Evolutionary conservation across 176 grass and related monocot genomes (phyloP), one percentile per base, ranked within the genome.

Genomic region (Stipa capillata): DNA sequence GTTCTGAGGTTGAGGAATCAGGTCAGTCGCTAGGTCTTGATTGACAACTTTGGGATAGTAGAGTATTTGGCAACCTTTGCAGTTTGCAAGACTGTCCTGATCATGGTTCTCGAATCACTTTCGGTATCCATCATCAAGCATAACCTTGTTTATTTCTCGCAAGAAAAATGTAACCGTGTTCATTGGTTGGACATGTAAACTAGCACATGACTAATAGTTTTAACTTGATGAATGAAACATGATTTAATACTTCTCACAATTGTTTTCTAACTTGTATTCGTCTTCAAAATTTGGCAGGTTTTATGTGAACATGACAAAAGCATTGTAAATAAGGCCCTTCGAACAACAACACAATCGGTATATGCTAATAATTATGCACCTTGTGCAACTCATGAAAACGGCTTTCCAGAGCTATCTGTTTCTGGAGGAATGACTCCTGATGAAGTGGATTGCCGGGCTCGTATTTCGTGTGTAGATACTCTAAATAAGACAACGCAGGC

Each of bases 201-300:
- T 52, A 13, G 3, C 9, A 63, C 34, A 43, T 65, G 58, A 33
- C 31, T 41, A 53, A 24, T 39, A 42, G 20, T 32, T 18, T 58
- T 52, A 66, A 44, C 0, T 36, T 36, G 28, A 74, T 9, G 43
- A 44, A 66, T 65, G 25, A 41, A 40, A n/a, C 36, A 63, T 56
- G 36, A 75, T 62, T 72, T 41, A 51, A 28, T 27, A 47, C 7
- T 10, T 48, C n/a, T 37, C 7, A 0, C 0, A 44, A n/a, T 32
- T 40, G n/a, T 68, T 73, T 72, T 73, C 47, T 84, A 73, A 87
- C 71, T 43, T 17, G 3, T 50, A 50, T 4, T 5, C 66, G 5
- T 54, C 51, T 37, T 87, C 31, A 49, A 50, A 62, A 61, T 80
- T 52, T 80, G 25, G 34, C 87, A 89, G 87, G 42, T 84, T 89